Conservation (phyloP, 768 basidiomycete species). For the Rhodotorula graminis region DNA sequence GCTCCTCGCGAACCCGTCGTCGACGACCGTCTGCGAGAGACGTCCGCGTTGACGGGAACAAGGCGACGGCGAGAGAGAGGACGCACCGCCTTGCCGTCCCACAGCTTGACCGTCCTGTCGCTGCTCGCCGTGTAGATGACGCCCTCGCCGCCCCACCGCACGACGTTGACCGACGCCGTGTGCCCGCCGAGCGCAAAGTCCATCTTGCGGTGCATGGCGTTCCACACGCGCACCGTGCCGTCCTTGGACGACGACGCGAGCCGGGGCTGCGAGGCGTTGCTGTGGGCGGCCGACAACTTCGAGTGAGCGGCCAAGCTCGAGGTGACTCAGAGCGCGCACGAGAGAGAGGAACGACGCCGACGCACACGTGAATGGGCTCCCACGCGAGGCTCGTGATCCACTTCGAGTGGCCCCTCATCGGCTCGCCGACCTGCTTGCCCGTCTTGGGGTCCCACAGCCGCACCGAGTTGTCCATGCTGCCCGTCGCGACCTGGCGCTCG, state of each 20-base stretch:
- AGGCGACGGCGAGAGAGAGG: background rate
- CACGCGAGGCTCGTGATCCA: conserved; percentile 93
- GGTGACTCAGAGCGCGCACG: no score
- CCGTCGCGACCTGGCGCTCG: conserved; percentile 84
- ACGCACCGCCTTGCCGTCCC: conserved; percentile 76
- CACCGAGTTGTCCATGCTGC: conserved; percentile 89
- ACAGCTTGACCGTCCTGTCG: conserved; percentile 87
- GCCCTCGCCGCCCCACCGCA: conserved; percentile 90
- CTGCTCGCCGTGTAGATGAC: conserved; percentile 91
- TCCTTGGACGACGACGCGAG: conserved; percentile 95
- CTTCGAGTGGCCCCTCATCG: conserved; percentile 86
- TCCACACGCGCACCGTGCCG: conserved; percentile 93
- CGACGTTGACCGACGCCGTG: conserved; percentile 87
- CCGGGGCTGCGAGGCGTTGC: conserved; percentile 72
- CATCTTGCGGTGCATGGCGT: conserved; percentile 61
- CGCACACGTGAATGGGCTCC: conserved; percentile 91
- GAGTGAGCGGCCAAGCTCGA: background rate
- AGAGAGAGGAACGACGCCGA: conserved; percentile 21
- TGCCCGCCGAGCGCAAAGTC: conserved; percentile 90
- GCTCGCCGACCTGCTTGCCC: conserved; percentile 81
- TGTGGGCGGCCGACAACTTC: conserved; percentile 44
- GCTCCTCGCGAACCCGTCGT: no score
- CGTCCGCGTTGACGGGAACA: background rate
- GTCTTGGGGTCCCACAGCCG: conserved; percentile 90
- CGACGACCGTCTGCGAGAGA: background rate